These are phyloP conservation scores for Tricholoma sp. DNA, from an alignment of 768 basidiomycete genomes.

Conservation along the genomic window DNA sequence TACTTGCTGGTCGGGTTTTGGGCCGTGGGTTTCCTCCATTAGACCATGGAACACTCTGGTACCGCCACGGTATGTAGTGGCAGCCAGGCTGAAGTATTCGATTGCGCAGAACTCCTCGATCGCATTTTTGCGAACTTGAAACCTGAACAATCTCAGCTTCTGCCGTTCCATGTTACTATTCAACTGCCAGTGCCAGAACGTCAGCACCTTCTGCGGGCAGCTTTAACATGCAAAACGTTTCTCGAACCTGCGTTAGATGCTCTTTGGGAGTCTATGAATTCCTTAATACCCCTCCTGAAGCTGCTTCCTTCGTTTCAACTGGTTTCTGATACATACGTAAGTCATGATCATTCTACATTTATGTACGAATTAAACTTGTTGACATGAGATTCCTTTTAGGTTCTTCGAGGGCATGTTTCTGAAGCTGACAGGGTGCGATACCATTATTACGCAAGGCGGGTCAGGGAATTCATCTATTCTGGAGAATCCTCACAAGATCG, in stretches of 20 bases:
- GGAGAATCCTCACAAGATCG: neutral
- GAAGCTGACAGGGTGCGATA: neutral
- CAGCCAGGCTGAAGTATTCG: neutral
- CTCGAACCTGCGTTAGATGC: constrained; percentile 3
- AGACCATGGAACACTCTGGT: too few relatives aligned
- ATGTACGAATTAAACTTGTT: neutral
- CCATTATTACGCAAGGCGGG: constrained; percentile 3
- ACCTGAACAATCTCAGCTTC: neutral
- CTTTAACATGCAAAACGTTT: constrained; percentile 4
- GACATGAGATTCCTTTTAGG: neutral
- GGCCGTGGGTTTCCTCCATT: too few relatives aligned
- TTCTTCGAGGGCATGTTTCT: neutral
- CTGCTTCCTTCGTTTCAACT: constrained; percentile 4
- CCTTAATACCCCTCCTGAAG: constrained; percentile 5
- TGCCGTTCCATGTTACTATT: neutral
- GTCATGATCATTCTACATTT: neutral
- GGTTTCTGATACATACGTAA: constrained; percentile 1
- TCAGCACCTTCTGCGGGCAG: neutral
- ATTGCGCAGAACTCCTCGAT: neutral
- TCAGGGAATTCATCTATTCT: neutral
- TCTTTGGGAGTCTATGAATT: constrained; percentile 5
- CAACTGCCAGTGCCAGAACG: neutral
- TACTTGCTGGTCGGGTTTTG: too few relatives aligned
- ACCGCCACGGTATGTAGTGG: neutral
- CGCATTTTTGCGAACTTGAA: neutral